These are phyloP conservation scores for Xylariomycetidae sp. DNA, from an alignment of 2,329 filamentous ascomycete genomes.

Conservation along the genomic window DNA sequence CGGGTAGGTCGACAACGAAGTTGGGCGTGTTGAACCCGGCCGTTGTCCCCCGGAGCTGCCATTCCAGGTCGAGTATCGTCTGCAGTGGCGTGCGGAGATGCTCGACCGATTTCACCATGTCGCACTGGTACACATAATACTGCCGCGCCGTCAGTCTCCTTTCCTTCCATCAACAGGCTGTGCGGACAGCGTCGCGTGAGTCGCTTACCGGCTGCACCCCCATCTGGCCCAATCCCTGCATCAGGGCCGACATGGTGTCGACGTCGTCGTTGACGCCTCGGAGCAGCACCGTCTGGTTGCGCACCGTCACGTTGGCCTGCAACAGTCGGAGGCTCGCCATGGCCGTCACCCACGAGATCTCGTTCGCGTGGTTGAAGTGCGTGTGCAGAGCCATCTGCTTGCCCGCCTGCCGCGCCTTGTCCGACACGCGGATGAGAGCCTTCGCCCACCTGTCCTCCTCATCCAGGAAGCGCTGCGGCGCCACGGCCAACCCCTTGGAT, in stretches of 20 bases:
- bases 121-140: constrained; percentile 64
- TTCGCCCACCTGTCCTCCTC: constrained; percentile 47
- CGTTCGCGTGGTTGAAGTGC: constrained; percentile 60
- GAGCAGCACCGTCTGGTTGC: constrained; percentile 58
- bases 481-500: constrained; percentile 57
- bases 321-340: constrained; percentile 46
- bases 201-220: constrained; percentile 49
- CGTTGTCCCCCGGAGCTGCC: constrained; percentile 53
- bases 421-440: constrained; percentile 46
- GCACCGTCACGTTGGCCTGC: constrained; percentile 47
- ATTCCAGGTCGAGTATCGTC: constrained; percentile 54
- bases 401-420: constrained; percentile 45
- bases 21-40: constrained; percentile 59
- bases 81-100: constrained; percentile 58
- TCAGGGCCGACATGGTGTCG: constrained; percentile 47
- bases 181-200: not conserved
- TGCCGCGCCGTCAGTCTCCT: constrained; percentile 18
- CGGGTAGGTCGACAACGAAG: constrained; percentile 60
- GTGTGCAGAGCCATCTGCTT: constrained; percentile 61
- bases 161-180: not conserved
- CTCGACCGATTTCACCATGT: constrained; percentile 57
- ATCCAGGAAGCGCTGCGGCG: constrained; percentile 52
- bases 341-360: constrained; percentile 57
- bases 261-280: constrained; percentile 54
- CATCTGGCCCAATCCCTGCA: constrained; percentile 49